phyloP scores from a whole-genome alignment of 345 rosid species.

The Populus davidiana region DNA sequence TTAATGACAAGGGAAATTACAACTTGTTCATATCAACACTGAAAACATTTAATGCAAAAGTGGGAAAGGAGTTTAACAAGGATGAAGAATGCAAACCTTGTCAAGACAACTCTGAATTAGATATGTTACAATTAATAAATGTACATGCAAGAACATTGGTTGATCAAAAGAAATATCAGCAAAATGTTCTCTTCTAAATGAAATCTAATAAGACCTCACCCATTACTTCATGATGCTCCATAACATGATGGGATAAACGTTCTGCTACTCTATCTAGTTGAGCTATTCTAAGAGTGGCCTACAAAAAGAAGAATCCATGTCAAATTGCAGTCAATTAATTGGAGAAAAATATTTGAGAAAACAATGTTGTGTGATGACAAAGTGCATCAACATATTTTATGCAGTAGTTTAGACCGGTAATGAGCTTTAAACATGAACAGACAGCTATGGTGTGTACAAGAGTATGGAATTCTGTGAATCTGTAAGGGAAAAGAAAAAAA shows the following conservation, averaged over 20 bases:
- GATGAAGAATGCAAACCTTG: not conserved
- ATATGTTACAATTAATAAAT: not conserved
- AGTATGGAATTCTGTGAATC: not conserved
- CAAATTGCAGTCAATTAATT: conserved; percentile 2
- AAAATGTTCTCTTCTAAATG: not conserved
- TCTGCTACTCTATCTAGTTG: conserved; percentile 90
- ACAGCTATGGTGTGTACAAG: not conserved
- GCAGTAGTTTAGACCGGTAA: not conserved
- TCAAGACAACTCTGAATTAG: not conserved
- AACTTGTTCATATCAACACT: not conserved
- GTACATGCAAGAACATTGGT: not conserved
- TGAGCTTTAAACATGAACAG: not conserved
- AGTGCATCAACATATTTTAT: not conserved
- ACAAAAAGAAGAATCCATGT: conserved; percentile 22
- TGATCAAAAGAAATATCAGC: not conserved
- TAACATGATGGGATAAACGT: conserved; percentile 68
- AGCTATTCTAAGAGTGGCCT: conserved; percentile 85
- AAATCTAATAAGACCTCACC: conserved; percentile 46
- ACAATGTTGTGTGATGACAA: not conserved
- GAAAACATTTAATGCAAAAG: not conserved
- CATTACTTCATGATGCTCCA: conserved; percentile 99
- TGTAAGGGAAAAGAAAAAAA: not conserved
- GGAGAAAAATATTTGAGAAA: conserved; percentile 8
- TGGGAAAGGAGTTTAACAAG: not conserved
- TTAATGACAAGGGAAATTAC: not conserved